Evolutionary conservation across 2,329 filamentous ascomycete genomes (phyloP), one percentile per base, ranked within the genome.

Genomic region (Onygenales sp.): DNA sequence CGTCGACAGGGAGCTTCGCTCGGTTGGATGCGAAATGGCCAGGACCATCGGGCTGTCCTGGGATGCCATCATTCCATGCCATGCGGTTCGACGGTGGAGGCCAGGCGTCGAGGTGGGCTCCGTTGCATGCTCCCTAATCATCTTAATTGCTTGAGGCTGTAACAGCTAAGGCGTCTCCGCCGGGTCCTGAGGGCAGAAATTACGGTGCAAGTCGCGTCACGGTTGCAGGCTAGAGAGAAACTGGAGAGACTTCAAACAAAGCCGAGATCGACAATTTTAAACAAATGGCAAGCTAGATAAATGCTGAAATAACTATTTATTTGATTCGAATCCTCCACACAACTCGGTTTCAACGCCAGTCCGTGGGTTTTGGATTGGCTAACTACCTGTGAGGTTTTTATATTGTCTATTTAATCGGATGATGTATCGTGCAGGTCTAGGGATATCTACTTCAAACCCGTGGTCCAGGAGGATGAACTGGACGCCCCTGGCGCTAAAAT

Each of bases 101-200:
- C 27, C 27, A 39, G 35, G 46, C 17, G 33, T 39, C 17, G 9
- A 1, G 33, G 39, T 43, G 41, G 38, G 49, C 49, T 51, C 49
- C 21, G 13, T 9, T 43, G 10, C 39, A 43, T 44, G 39, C 39
- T 51, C 49, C 49, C 49, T 51, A 32, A 38, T 51, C 49, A 51
- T 51, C 33, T 51, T 51, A 51, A 51, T 51, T 51, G 38, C 49
- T 43, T 32, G 13, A 44, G 27, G 14, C 46, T 49, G 47, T 49
- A 49, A 49, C 47, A 14, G 11, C 47, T 49, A 42, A 49, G 36
- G 9, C 41, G 47, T 49, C 47, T 14, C 47, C 47, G 47, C 35
- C 47, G 32, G 35, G 35, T 49, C 47, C 47, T 41, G 47, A 49
- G n/a, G 47, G 17, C 13, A 41, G 47, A 49, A 41, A 49, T 49